phyloP scores from a whole-genome alignment of 1,139 yeast species.

The Suhomyces chickasaworum region DNA sequence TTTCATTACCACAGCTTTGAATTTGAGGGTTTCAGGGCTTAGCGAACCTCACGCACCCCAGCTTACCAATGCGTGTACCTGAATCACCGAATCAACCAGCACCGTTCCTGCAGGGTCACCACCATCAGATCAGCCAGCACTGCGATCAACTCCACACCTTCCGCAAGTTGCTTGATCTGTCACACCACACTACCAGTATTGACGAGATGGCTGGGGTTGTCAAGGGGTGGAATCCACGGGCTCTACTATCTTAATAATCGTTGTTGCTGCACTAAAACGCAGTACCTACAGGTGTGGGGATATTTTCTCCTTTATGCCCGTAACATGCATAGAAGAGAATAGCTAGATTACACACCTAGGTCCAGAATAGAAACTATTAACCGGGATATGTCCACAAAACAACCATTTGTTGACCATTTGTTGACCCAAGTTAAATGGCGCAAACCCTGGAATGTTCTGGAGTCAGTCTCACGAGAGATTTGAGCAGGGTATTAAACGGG shows the following conservation, averaged over 20 bases:
- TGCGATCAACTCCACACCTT: neutral
- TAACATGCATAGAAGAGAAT: neutral
- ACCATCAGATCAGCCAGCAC: neutral
- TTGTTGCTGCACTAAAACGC: neutral
- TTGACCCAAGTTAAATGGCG: no score
- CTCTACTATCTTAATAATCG: neutral
- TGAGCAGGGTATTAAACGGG: no score
- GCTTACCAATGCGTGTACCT: neutral
- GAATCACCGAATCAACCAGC: constrained; percentile 4
- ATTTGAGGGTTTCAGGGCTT: neutral
- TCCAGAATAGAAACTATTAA: neutral
- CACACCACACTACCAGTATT: neutral
- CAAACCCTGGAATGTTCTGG: neutral
- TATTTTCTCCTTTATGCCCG: neutral
- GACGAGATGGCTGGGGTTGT: neutral
- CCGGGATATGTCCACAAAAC: neutral
- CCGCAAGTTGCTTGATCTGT: neutral
- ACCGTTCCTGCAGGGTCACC: neutral
- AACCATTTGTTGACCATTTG: no score
- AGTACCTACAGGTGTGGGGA: neutral
- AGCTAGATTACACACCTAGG: no score
- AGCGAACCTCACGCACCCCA: neutral
- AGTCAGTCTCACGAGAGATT: no score
- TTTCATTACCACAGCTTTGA: neutral
- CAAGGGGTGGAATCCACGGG: neutral